phyloP scores from a whole-genome alignment of 495 filamentous ascomycete species.

The Neurospora sp. region DNA sequence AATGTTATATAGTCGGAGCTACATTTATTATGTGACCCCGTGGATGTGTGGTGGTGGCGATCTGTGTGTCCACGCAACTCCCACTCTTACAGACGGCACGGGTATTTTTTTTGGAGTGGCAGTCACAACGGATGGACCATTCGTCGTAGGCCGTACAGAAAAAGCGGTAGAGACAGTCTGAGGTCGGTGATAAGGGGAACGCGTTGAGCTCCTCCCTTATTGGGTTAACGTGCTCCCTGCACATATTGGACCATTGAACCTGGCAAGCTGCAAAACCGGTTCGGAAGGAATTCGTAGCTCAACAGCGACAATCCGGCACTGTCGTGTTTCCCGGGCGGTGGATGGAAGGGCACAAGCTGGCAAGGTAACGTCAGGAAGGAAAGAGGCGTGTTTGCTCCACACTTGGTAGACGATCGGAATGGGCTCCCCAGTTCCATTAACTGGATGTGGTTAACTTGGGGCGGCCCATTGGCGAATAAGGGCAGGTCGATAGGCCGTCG shows the following conservation, averaged over 20 bases:
- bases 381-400: not conserved
- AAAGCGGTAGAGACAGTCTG: not conserved
- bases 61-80: not conserved
- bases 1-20: not conserved
- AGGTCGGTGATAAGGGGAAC: not conserved
- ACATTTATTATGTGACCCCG: not conserved
- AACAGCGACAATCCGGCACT: not conserved
- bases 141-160: not conserved
- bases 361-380: not conserved
- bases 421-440: not conserved
- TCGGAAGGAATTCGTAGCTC: not conserved
- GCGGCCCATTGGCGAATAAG: not conserved
- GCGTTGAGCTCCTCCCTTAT: not conserved
- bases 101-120: not conserved
- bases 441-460: not conserved
- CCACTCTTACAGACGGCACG: not conserved
- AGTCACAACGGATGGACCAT: not conserved
- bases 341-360: not conserved
- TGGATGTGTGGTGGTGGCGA: not conserved
- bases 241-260: not conserved
- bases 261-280: not conserved
- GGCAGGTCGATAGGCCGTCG: not conserved
- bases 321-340: not conserved
- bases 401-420: not conserved
- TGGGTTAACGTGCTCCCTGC: not conserved